These are phyloP conservation scores for Sugiyamaella sp. DNA, from an alignment of 1,139 yeast genomes.

Conservation along the genomic window DNA sequence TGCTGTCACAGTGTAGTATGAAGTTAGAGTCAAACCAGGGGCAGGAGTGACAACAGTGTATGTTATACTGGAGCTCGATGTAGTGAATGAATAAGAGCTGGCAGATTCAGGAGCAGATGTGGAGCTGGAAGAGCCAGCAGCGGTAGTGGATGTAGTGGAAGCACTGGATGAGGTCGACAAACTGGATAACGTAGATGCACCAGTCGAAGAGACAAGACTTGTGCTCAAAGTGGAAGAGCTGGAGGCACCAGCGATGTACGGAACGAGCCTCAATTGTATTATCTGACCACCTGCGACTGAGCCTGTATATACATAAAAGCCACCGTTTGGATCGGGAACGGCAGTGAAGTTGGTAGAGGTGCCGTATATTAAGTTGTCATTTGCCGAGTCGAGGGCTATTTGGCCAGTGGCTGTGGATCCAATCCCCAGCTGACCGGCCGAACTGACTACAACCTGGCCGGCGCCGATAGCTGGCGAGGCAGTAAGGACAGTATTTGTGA, in stretches of 20 bases:
- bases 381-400: constrained; percentile 11
- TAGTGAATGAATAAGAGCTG: not conserved
- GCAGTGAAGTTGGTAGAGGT: constrained; percentile 27
- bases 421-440: constrained; percentile 14
- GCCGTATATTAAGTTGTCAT: constrained; percentile 21
- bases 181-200: too few relatives aligned
- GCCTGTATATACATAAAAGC: constrained; percentile 26
- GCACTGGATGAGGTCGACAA: not conserved
- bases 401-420: constrained; percentile 16
- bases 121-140: not conserved
- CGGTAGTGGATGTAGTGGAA: not conserved
- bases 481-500: not conserved
- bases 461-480: constrained; percentile 6
- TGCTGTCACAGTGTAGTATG: not conserved
- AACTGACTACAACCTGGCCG: constrained; percentile 7
- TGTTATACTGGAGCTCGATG: not conserved
- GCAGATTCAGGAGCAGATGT: not conserved
- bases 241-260: not conserved
- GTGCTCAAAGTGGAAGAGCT: not conserved
- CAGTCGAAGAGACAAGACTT: too few relatives aligned
- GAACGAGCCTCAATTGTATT: constrained; percentile 22
- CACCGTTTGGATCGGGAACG: constrained; percentile 24
- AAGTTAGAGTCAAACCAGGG: not conserved
- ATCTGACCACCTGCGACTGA: constrained; percentile 23
- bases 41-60: not conserved